phyloP scores from a whole-genome alignment of 2,329 filamentous ascomycete species.

The Aspergillaceae sp. region DNA sequence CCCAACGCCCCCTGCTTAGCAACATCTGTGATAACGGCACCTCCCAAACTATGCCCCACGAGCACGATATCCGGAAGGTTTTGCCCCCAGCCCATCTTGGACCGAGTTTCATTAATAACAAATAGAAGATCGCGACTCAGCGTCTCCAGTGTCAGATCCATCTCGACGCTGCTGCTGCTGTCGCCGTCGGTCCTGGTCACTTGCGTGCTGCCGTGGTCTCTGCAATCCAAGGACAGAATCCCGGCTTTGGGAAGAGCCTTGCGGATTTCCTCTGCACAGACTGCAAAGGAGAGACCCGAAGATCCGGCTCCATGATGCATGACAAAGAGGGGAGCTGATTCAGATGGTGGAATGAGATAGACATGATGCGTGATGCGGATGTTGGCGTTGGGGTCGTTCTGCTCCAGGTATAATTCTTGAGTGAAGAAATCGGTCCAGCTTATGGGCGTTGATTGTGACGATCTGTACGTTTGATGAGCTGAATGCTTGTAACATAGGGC shows the following conservation, averaged over 20 bases:
- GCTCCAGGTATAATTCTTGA: constrained; percentile 65
- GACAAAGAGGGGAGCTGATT: constrained; percentile 72
- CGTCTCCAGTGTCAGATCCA: constrained; percentile 64
- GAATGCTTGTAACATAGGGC: background rate
- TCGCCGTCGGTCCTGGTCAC: constrained; percentile 20
- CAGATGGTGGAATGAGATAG: constrained; percentile 72
- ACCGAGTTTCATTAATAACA: constrained; percentile 59
- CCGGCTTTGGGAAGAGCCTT: constrained; percentile 71
- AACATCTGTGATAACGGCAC: constrained; percentile 79
- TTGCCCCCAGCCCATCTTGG: constrained; percentile 59
- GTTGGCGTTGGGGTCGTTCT: constrained; percentile 27
- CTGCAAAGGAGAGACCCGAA: constrained; percentile 83
- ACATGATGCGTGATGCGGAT: constrained; percentile 61
- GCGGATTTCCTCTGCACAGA: constrained; percentile 67
- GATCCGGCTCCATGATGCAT: constrained; percentile 93
- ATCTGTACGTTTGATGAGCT: background rate
- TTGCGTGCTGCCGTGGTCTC: constrained; percentile 69
- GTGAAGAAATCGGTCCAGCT: constrained; percentile 89
- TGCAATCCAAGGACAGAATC: constrained; percentile 74
- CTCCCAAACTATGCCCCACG: constrained; percentile 86
- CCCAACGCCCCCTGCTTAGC: constrained; percentile 61
- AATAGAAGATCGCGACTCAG: constrained; percentile 64
- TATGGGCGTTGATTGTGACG: constrained; percentile 49
- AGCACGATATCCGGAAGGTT: constrained; percentile 66
- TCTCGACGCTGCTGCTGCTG: constrained; percentile 25